phyloP scores from a whole-genome alignment of 768 basidiomycete species.

The Auricularia sp. region DNA sequence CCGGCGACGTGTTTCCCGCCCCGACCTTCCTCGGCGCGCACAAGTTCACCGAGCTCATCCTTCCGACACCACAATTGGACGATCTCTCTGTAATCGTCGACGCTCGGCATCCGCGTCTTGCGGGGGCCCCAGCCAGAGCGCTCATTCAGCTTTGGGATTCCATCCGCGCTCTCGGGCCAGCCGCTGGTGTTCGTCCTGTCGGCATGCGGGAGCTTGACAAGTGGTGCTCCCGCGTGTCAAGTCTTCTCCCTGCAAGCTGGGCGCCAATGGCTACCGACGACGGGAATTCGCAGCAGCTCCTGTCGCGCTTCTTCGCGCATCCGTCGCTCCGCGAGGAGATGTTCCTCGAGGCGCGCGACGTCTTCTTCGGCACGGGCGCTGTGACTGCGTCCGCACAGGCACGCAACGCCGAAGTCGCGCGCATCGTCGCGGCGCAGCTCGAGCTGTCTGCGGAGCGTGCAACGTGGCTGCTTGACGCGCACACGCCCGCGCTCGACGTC shows the following conservation, averaged over 20 bases:
- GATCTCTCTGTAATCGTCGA: constrained; percentile 68
- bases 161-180: constrained; percentile 39
- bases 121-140: constrained; percentile 34
- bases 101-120: constrained; percentile 54
- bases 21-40: constrained; percentile 78
- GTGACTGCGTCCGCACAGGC: constrained; percentile 42
- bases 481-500: constrained; percentile 50
- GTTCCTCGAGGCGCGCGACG: constrained; percentile 78
- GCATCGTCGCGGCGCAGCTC: constrained; percentile 49
- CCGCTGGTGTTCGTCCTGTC: constrained; percentile 43
- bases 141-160: constrained; percentile 64
- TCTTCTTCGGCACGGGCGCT: constrained; percentile 74
- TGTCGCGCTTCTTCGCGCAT: constrained; percentile 52
- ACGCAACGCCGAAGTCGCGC: constrained; percentile 41
- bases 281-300: constrained; percentile 18
- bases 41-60: constrained; percentile 64
- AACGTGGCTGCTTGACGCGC: constrained; percentile 56
- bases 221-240: constrained; percentile 66
- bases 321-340: constrained; percentile 77
- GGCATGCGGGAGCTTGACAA: constrained; percentile 77
- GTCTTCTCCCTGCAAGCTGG: constrained; percentile 39
- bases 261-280: constrained; percentile 28
- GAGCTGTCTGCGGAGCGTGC: constrained; percentile 61
- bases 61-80: constrained; percentile 48
- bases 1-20: constrained; percentile 36